phyloP scores from a whole-genome alignment of 2,329 filamentous ascomycete genomes.

The Trichoderma aggressivum region DNA sequence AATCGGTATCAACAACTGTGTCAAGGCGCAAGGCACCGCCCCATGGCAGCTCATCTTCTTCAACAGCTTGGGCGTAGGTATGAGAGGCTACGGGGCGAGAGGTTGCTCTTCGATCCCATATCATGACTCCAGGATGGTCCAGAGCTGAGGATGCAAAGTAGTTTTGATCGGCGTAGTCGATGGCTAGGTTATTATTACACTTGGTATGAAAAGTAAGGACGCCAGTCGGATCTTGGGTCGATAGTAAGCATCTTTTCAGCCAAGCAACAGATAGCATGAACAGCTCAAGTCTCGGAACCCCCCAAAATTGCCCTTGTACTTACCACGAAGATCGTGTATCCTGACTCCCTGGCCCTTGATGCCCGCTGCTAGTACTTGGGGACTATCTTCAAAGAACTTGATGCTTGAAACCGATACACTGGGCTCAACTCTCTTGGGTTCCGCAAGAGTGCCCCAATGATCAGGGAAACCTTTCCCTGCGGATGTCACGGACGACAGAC shows the following conservation, averaged over 20 bases:
- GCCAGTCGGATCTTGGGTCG: constrained; percentile 44
- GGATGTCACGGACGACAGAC: constrained; percentile 50
- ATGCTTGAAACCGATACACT: constrained; percentile 77
- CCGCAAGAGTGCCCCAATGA: constrained; percentile 48
- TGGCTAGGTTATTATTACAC: constrained; percentile 68
- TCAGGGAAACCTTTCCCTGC: constrained; percentile 48
- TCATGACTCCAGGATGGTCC: constrained; percentile 68
- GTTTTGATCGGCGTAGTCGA: constrained; percentile 76
- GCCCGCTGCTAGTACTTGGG: constrained; percentile 70
- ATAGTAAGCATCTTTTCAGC: background rate
- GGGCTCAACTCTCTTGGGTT: constrained; percentile 58
- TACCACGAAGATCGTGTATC: constrained; percentile 76
- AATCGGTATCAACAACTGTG: constrained; percentile 54
- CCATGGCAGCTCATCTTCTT: constrained; percentile 61
- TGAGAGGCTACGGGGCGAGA: constrained; percentile 50
- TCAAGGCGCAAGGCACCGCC: constrained; percentile 58
- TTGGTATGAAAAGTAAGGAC: constrained; percentile 61
- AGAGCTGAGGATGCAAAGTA: constrained; percentile 79
- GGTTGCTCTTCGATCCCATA: constrained; percentile 73
- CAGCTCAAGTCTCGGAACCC: background rate
- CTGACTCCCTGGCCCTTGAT: constrained; percentile 72
- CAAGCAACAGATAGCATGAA: background rate
- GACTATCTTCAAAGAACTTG: constrained; percentile 75
- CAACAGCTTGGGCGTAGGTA: constrained; percentile 55
- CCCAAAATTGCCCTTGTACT: background rate